Evolutionary conservation across 768 basidiomycete genomes (phyloP).

Genomic region (Boletus coccyginus): DNA sequence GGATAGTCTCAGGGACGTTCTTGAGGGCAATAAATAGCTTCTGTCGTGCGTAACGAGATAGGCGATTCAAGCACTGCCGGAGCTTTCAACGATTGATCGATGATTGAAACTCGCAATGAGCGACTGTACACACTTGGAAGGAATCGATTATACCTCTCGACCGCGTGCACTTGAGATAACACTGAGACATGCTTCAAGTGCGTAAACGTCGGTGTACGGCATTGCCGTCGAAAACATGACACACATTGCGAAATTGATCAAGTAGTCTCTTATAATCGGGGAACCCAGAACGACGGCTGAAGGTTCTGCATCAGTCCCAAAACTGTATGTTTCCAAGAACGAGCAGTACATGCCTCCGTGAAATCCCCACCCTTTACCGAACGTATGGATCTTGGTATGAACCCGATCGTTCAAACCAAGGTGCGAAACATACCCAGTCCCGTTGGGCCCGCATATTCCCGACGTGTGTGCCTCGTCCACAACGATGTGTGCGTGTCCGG

Average conservation of each 20-base stretch:
- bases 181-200: no score
- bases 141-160: neutral
- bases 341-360: constrained; percentile 8
- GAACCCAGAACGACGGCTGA: no score
- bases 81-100: constrained; percentile 8
- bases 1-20: constrained; percentile 3
- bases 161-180: no score
- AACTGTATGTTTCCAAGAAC: no score
- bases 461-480: constrained; percentile 61
- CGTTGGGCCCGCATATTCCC: constrained; percentile 47
- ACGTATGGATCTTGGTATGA: constrained; percentile 48
- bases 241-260: no score
- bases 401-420: constrained; percentile 44
- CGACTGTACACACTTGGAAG: neutral
- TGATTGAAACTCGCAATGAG: neutral
- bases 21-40: constrained; percentile 2
- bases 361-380: constrained; percentile 41
- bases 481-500: constrained; percentile 41
- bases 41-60: constrained; percentile 15
- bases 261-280: no score
- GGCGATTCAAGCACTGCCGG: constrained; percentile 5
- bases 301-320: no score
- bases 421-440: constrained; percentile 41
- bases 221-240: no score
- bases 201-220: no score